A percentile compares a stretch with the other conserved stretches of the same genome.
Evolutionary conservation across 441 rosid species (phyloP).

Genomic region (Gossypium gossypioides): DNA sequence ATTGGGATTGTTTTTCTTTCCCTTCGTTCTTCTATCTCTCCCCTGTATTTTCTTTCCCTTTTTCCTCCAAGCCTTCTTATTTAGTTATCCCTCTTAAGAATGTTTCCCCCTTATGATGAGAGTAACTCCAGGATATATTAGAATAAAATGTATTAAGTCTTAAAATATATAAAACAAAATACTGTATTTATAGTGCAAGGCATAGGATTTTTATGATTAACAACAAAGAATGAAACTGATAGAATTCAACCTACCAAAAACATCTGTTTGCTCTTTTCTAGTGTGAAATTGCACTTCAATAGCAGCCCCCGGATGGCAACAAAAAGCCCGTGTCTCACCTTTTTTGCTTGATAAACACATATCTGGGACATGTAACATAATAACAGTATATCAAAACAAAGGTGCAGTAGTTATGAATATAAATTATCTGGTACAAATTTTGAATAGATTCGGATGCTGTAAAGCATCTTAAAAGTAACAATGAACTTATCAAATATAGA

Average conservation of each 20-base stretch:
- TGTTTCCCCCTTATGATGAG: background rate
- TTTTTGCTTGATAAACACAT: slow-evolving; percentile 65
- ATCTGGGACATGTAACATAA: slow-evolving; percentile 37
- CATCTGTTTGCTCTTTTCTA: slow-evolving; percentile 60
- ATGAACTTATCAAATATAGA: slow-evolving; percentile 14
- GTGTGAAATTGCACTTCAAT: slow-evolving; percentile 49
- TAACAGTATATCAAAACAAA: slow-evolving; percentile 10
- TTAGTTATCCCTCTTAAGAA: background rate
- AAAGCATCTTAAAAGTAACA: background rate
- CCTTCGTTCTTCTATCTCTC: background rate
- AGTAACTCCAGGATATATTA: background rate
- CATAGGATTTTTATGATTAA: background rate
- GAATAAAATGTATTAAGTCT: background rate
- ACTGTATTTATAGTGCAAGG: background rate
- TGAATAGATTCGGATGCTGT: background rate
- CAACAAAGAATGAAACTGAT: background rate
- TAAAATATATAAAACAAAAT: background rate
- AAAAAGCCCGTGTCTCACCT: slow-evolving; percentile 60
- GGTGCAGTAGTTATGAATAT: background rate
- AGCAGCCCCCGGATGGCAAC: slow-evolving; percentile 65
- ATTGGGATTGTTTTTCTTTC: background rate
- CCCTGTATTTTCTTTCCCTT: background rate
- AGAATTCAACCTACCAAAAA: slow-evolving; percentile 54
- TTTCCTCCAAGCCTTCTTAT: background rate
- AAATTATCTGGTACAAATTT: slow-evolving; percentile 15